phyloP scores from a whole-genome alignment of 148 eudicot genomes.

The Pharnaceum exiguum region DNA sequence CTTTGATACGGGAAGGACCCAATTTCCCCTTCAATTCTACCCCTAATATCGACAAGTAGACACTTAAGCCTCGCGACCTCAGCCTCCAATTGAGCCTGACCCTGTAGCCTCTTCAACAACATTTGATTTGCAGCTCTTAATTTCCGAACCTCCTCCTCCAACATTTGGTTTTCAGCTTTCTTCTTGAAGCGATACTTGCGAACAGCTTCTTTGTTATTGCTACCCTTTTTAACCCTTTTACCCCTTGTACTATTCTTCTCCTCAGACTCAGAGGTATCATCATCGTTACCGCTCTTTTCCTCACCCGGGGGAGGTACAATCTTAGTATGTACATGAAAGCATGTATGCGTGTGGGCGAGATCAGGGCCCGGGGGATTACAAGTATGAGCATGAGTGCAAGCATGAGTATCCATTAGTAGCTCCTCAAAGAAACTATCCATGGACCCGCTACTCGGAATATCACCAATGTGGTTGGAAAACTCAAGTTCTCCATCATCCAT shows the following conservation, averaged over 20 bases:
- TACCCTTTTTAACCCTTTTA: constrained; percentile 61
- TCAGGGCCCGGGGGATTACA: constrained; percentile 96
- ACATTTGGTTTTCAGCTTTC: constrained; percentile 74
- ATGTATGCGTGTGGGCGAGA: constrained; percentile 78
- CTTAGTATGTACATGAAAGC: constrained; percentile 87
- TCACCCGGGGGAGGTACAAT: constrained; percentile 54
- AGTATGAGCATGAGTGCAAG: constrained; percentile 87
- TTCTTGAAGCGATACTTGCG: constrained; percentile 93
- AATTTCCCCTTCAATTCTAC: constrained; percentile 90
- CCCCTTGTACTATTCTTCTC: constrained; percentile 57
- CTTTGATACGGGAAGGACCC: constrained; percentile 94
- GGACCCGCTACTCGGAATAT: constrained; percentile 65
- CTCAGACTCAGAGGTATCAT: constrained; percentile 71
- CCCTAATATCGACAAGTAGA: constrained; percentile 88
- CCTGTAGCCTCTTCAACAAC: constrained; percentile 71
- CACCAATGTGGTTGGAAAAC: constrained; percentile 61
- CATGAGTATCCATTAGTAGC: constrained; percentile 62
- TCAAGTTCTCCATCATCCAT: constrained; percentile 86
- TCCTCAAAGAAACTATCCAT: constrained; percentile 78
- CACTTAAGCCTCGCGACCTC: constrained; percentile 88
- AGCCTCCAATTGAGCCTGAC: constrained; percentile 72
- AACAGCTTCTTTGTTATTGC: constrained; percentile 85
- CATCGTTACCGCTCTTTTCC: constrained; percentile 48
- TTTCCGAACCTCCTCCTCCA: constrained; percentile 86
- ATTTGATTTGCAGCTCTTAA: constrained; percentile 80